These are phyloP conservation scores for Neurospora tetrasperma DNA, from an alignment of 495 filamentous ascomycete species.

Conservation along the genomic window DNA sequence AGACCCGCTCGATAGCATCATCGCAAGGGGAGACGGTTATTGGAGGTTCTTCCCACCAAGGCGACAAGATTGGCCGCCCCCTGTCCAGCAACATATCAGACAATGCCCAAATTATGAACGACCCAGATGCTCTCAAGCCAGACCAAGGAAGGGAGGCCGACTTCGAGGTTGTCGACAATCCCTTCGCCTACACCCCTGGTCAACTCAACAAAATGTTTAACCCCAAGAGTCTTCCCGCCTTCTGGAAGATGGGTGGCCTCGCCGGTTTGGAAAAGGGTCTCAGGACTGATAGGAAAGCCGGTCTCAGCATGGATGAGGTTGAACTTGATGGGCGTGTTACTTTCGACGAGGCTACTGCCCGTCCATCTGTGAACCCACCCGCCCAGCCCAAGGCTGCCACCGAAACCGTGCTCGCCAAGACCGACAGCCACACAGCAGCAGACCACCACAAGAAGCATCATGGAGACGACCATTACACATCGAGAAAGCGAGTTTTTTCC, in stretches of 20 bases:
- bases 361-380: slow-evolving; percentile 20
- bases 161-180: slow-evolving; percentile 55
- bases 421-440: slow-evolving; percentile 4
- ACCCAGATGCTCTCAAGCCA: slow-evolving; percentile 48
- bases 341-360: slow-evolving; percentile 48
- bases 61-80: slow-evolving; percentile 27
- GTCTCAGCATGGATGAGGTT: slow-evolving; percentile 59
- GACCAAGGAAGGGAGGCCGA: slow-evolving; percentile 55
- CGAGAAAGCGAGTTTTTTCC: slow-evolving; percentile 57
- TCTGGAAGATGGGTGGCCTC: slow-evolving; percentile 57
- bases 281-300: slow-evolving; percentile 51
- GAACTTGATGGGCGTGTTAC: slow-evolving; percentile 44
- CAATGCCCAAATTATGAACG: slow-evolving; percentile 41
- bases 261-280: slow-evolving; percentile 57
- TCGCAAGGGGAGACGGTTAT: slow-evolving; percentile 34
- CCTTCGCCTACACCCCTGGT: slow-evolving; percentile 61
- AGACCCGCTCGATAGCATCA: slow-evolving; percentile 32
- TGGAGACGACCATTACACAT: slow-evolving; percentile 37
- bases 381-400: slow-evolving; percentile 12
- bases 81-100: slow-evolving; percentile 19
- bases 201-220: slow-evolving; percentile 66
- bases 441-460: slow-evolving; percentile 7
- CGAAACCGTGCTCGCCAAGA: slow-evolving; percentile 1
- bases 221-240: slow-evolving; percentile 64
- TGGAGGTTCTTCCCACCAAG: slow-evolving; percentile 24